Evolutionary conservation across 2,329 filamentous ascomycete genomes (phyloP), one percentile per base, ranked within the genome.

Genomic region (Setomelanomma holmii): DNA sequence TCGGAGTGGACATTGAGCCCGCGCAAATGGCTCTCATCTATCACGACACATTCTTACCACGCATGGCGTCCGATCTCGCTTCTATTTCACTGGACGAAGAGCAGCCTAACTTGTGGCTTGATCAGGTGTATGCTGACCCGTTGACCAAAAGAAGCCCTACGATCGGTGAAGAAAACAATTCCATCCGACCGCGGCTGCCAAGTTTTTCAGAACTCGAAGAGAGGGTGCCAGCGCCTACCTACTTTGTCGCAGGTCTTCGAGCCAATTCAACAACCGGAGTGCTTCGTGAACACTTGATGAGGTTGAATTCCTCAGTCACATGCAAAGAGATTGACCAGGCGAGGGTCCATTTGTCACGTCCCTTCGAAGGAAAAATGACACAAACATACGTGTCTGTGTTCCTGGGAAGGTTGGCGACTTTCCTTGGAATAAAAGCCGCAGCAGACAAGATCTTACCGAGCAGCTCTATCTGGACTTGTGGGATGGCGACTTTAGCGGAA

Each of bases 351-450:
- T 45, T 30, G 10, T 14, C 35, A n/a, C 30, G 11, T 22, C 19
- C 2, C 5, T 23, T 7, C 7, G 16, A 8, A 36, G 12, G 30
- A n/a, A 33, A 4, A 23, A 5, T 4, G 45, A 52, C 11, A 38
- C 23, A 2, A 49, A 11, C 17, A 7, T 52, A 16, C 49, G 54
- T 3, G 36, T 59, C 12, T 59, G 56, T 19, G 49, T 52, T 4
- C 52, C 56, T 2, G 56, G 56, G 8, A 22, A 49, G 4, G 7
- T 21, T 5, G 56, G 44, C 11, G 43, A 19, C 11, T 38, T 43
- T 20, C 53, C 53, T 3, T 59, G 56, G 56, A 56, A 43, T 5
- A 4, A 42, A 17, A 53, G 49, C 23, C 56, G 56, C 5, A 56
- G 49, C n/a, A 36, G 43, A 6, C 56, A 59, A 12, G 50, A 51